A percentile compares a stretch with the other conserved stretches of the same genome.
Evolutionary conservation across 1,284 basidiomycete genomes (phyloP).

Genomic region (Austroboletus novae-zelandiae): DNA sequence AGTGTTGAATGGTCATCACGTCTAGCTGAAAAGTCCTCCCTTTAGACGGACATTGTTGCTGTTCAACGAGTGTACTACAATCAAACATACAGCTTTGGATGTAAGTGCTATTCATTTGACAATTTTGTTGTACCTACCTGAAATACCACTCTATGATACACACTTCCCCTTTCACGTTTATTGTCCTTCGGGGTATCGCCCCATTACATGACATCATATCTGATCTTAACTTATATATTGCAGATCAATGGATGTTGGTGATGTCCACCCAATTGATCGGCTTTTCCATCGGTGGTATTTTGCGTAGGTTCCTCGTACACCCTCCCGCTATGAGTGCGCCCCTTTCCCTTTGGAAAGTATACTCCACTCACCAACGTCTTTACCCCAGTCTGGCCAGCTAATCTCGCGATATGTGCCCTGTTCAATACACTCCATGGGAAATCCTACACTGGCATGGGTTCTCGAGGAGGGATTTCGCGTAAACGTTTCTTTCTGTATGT

Average conservation of each 20-base stretch:
- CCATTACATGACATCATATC: background rate
- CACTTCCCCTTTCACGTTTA: too few relatives aligned
- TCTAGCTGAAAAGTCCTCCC: background rate
- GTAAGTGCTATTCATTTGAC: conserved; percentile 33
- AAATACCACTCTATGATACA: too few relatives aligned
- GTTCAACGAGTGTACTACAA: conserved; percentile 73
- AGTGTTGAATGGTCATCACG: background rate
- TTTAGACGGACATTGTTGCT: conserved; percentile 69
- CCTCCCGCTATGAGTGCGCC: conserved; percentile 81
- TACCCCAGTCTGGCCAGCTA: conserved; percentile 75
- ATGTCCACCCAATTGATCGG: conserved; percentile 86
- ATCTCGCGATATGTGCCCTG: conserved; percentile 79
- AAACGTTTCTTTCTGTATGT: conserved; percentile 76
- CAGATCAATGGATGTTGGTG: conserved; percentile 74
- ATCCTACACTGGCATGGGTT: conserved; percentile 59
- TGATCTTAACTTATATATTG: conserved; percentile 31
- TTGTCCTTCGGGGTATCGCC: too few relatives aligned
- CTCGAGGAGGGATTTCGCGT: conserved; percentile 65
- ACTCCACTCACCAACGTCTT: conserved; percentile 1
- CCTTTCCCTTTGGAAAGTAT: background rate
- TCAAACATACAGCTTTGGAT: conserved; percentile 63
- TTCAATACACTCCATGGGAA: conserved; percentile 75
- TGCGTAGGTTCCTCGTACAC: conserved; percentile 74
- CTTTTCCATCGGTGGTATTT: conserved; percentile 81
- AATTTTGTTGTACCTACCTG: background rate